A percentile compares a stretch with the other conserved stretches of the same genome.
These are phyloP conservation scores for Blastobotrys ciferrii DNA, from an alignment of 1,139 yeast species.

Conservation along the genomic window DNA sequence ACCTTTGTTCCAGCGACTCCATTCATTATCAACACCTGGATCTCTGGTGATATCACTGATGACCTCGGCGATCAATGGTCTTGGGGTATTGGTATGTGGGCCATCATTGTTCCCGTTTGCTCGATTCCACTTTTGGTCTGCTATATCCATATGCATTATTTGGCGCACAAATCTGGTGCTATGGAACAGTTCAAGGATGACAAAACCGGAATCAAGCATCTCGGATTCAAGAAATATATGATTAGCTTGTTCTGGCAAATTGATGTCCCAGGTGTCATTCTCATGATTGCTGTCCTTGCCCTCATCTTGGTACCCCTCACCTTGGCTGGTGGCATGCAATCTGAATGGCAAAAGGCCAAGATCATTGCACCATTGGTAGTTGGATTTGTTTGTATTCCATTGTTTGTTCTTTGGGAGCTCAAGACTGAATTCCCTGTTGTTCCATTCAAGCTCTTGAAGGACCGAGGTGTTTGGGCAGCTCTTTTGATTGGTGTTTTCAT, in stretches of 20 bases:
- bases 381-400: slow-evolving; percentile 57
- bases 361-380: slow-evolving; percentile 64
- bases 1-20: slow-evolving; percentile 68
- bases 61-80: slow-evolving; percentile 50
- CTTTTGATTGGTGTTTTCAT: slow-evolving; percentile 51
- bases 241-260: slow-evolving; percentile 46
- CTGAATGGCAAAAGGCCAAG: slow-evolving; percentile 54
- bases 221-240: slow-evolving; percentile 30
- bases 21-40: slow-evolving; percentile 74
- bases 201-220: slow-evolving; percentile 30
- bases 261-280: slow-evolving; percentile 53
- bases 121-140: slow-evolving; percentile 57
- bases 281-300: slow-evolving; percentile 52
- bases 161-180: slow-evolving; percentile 53
- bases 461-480: slow-evolving; percentile 71
- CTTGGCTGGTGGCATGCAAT: slow-evolving; percentile 56
- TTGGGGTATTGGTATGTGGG: slow-evolving; percentile 80
- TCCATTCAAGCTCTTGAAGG: slow-evolving; percentile 56
- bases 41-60: slow-evolving; percentile 55
- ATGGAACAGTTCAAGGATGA: slow-evolving; percentile 38
- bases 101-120: slow-evolving; percentile 65
- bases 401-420: slow-evolving; percentile 54
- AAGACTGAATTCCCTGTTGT: slow-evolving; percentile 55
- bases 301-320: slow-evolving; percentile 51
- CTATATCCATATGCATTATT: slow-evolving; percentile 53